These are phyloP conservation scores for Erysimum cheiranthoides DNA, from an alignment of 345 rosid genomes.

Conservation along the genomic window DNA sequence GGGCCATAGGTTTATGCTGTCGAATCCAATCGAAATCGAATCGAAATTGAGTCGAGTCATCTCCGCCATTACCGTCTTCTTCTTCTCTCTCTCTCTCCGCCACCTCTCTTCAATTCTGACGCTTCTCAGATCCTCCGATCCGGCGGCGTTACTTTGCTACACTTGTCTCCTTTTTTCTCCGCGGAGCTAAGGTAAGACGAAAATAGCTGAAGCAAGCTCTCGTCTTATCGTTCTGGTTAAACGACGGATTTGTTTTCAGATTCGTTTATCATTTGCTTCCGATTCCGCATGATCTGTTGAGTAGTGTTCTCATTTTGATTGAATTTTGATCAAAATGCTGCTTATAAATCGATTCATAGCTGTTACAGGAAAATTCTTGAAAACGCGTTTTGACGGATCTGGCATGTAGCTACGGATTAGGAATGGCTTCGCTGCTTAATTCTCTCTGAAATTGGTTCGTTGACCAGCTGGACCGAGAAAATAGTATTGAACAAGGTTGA, in stretches of 20 bases:
- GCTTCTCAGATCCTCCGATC: conserved; percentile 40
- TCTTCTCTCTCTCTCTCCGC: conserved; percentile 35
- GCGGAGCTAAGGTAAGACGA: conserved; percentile 35
- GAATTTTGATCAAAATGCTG: conserved; percentile 35
- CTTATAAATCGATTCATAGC: conserved; percentile 7
- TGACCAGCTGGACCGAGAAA: conserved; percentile 34
- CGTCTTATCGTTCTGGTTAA: conserved; percentile 8
- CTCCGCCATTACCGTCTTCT: conserved; percentile 45
- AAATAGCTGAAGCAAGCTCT: conserved; percentile 21
- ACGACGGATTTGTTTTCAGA: conserved; percentile 29
- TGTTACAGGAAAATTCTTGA: conserved; percentile 11
- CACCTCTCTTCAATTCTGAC: conserved; percentile 33
- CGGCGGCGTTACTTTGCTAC: conserved; percentile 43
- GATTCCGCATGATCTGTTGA: conserved; percentile 25
- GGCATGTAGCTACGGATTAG: conserved; percentile 29
- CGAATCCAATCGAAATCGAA: conserved; percentile 31
- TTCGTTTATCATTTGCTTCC: conserved; percentile 25
- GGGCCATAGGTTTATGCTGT: conserved; percentile 48
- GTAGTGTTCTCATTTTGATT: conserved; percentile 21
- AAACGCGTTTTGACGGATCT: conserved; percentile 38
- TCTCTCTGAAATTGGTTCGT: conserved; percentile 19
- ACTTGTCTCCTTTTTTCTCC: conserved; percentile 15
- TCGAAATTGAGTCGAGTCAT: conserved; percentile 33
- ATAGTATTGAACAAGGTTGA: background rate
- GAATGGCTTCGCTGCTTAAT: conserved; percentile 16